A percentile compares a stretch with the other conserved stretches of the same genome.
phyloP scores from a whole-genome alignment of 2,329 filamentous ascomycete species.

The Aspergillus arachidicola region DNA sequence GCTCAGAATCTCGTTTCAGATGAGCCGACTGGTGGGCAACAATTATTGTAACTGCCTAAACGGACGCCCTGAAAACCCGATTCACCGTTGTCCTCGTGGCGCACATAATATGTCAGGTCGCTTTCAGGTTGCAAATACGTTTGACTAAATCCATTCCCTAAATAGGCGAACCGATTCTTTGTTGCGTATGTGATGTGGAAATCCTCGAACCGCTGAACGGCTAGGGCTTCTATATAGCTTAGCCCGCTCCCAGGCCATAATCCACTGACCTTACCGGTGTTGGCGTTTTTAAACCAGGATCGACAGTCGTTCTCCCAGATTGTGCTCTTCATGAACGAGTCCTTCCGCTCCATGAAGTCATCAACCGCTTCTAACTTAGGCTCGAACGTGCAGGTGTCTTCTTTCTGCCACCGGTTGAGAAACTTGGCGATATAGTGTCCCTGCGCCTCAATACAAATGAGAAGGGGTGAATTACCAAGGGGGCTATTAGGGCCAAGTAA shows the following conservation, averaged over 20 bases:
- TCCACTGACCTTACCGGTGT: neutral
- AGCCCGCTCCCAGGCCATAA: neutral
- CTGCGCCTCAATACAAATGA: neutral
- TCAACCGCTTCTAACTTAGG: neutral
- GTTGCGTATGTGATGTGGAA: neutral
- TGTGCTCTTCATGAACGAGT: neutral
- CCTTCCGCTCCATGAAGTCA: neutral
- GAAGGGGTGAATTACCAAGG: neutral
- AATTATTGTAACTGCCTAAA: neutral
- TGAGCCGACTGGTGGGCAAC: neutral
- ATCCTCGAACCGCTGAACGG: neutral
- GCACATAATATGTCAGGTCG: conserved; percentile 16
- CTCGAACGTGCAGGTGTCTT: neutral
- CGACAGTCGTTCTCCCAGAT: neutral
- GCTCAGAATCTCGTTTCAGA: neutral
- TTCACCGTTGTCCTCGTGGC: conserved; percentile 24
- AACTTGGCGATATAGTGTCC: neutral
- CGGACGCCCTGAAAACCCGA: neutral
- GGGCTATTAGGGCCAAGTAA: neutral
- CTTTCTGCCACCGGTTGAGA: neutral
- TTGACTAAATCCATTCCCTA: conserved; percentile 23
- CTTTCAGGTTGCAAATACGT: conserved; percentile 8
- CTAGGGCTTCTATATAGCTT: neutral
- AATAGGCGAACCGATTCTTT: conserved; percentile 17
- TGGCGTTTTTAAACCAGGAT: neutral